Evolutionary conservation across 495 filamentous ascomycete genomes (phyloP), one percentile per base, ranked within the genome.

Genomic region (Durotheca rogersii): DNA sequence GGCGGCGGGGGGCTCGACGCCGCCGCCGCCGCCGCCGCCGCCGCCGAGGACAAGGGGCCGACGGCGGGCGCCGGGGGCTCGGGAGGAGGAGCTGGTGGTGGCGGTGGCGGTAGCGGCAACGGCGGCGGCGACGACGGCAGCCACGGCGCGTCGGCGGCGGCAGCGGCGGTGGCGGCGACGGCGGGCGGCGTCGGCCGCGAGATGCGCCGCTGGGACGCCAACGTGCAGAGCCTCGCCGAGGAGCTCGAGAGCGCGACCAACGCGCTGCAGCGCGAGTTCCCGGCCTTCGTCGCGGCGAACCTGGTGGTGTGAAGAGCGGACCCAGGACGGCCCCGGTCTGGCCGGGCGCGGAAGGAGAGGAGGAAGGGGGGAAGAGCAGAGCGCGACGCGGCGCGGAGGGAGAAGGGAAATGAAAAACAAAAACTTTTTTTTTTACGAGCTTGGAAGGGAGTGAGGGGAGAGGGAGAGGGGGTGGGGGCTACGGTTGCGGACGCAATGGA

Each of bases 221-320:
- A 90, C 51, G 89, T 97, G 7, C 84, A 90, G 62, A 82, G 82
- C 5, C 64, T 95, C 35, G 84, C 90, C 7, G 89, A 96, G 64
- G 87, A 91, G 64, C 85, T 96, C 10, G 93, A 98, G 68, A 83
- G 83, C 52, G 81, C 96, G 33, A 86, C 89, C 3, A 87, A 83
- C 17, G 75, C 86, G 56, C 67, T 92, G 44, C 85, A 88, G 62
- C 74, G 74, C 20, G 78, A 86, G 58, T 84, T 88, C 59, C 86
- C 88, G 32, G 74, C 76, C 17, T 81, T 80, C 47, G 76, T 81
- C 7, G 72, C 71, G 12, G 66, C 63, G 14, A 68, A 78, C 51
- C 57, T 81, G 11, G 68, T 71, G 5, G 65, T 67, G 6, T 69
- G 39, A 63, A 6, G 15, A 7, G 4, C 23, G n/a, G n/a, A n/a